These are phyloP conservation scores for Antitrichia curtipendula DNA, from an alignment of 225 moss, liverwort and hornwort species.

Conservation along the genomic window DNA sequence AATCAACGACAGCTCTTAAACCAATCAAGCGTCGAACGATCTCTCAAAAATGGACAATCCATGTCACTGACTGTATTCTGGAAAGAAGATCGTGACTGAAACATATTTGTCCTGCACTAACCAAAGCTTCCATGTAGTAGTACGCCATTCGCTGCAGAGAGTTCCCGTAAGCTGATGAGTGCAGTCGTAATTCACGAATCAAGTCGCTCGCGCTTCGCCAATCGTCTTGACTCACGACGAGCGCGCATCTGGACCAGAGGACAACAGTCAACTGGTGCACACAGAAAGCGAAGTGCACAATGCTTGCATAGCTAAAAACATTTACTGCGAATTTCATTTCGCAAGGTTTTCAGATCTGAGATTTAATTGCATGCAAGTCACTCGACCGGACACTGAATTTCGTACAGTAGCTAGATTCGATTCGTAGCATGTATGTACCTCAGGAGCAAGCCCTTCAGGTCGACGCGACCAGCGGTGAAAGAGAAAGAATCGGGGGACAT, in stretches of 20 bases:
- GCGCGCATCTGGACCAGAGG: slow-evolving; percentile 45
- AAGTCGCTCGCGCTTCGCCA: slow-evolving; percentile 50
- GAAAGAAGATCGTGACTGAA: background rate
- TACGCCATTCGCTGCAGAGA: slow-evolving; percentile 55
- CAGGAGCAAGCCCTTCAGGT: slow-evolving; percentile 17
- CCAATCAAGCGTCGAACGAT: background rate
- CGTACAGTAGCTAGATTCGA: background rate
- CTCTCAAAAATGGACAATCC: background rate
- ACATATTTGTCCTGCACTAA: background rate
- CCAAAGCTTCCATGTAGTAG: slow-evolving; percentile 66
- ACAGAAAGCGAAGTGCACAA: background rate
- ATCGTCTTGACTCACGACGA: slow-evolving; percentile 60
- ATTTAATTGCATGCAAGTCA: background rate
- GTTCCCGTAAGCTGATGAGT: slow-evolving; percentile 53
- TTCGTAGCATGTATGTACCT: slow-evolving; percentile 2
- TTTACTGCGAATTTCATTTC: background rate
- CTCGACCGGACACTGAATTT: background rate
- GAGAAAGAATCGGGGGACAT: background rate
- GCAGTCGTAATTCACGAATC: slow-evolving; percentile 40
- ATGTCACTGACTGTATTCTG: background rate
- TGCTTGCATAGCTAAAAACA: background rate
- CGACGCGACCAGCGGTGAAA: slow-evolving; percentile 9
- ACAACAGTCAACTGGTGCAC: background rate
- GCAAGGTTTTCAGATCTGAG: background rate
- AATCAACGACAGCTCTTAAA: background rate